Evolutionary conservation across 2,329 filamentous ascomycete genomes (phyloP), one percentile per base, ranked within the genome.

Genomic region (Metarhizium humberi): DNA sequence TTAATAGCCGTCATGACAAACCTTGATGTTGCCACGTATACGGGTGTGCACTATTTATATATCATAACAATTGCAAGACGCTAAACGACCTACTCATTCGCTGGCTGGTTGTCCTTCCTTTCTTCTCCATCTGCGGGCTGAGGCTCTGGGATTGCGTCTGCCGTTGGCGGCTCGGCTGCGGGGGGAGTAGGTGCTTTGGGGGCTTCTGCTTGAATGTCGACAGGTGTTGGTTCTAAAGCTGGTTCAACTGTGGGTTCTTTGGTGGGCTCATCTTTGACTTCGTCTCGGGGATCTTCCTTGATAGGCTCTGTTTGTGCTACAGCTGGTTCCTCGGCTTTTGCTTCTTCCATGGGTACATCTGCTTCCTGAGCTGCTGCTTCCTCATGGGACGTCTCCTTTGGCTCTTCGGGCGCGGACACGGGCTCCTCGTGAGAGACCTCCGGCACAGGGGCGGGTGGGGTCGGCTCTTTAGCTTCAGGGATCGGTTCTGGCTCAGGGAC

Each of bases 211-310:
- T 6, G 6, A 48, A 48, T 49, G 20, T 42, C 42, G 3, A 50
- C 58, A 1, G 38, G 16, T 7, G 36, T 51, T 18, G 56, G 55
- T 40, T 64, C 62, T 30, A 52, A 34, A 14, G n/a, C 50, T 16
- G 55, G 40, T 25, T 63, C 50, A 34, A 47, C 52, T n/a, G 13
- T n/a, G 13, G 18, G 8, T n/a, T 47, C 34, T 14, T 32, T 18
- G 3, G 6, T 42, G 7, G 72, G 68, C 30, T 73, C 72, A 14
- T 72, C 69, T 2, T 69, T 64, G 32, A 34, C 32, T 34, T 34
- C 32, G 32, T 34, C 32, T 11, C 10, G 6, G 32, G 32, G 2
- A 7, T 34, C 32, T 34, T 34, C 32, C 32, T 34, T 2, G 32
- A 34, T 11, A 36, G 66, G 67, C 8, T 52, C 36, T 3, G 55